Percentiles rank a stretch among this genome's conserved stretches.
Evolutionary conservation across 2,329 filamentous ascomycete genomes (phyloP).

Genomic region (Alternaria tenuissima): DNA sequence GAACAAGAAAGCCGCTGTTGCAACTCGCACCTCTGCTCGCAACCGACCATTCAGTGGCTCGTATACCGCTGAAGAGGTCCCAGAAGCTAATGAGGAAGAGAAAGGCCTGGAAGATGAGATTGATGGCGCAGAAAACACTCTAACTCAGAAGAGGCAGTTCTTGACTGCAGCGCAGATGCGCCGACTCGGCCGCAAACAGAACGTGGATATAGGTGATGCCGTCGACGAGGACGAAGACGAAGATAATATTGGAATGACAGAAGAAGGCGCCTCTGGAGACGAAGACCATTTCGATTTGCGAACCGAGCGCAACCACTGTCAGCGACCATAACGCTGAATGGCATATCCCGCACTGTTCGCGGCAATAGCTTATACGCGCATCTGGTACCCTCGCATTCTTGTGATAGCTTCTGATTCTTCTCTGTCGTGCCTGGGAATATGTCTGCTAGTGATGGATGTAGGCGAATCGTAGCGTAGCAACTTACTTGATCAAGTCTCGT

Average conservation of each 20-base stretch:
- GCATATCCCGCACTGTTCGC: neutral
- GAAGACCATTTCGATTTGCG: neutral
- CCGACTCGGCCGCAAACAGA: neutral
- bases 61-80: neutral
- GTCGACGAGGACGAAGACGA: neutral
- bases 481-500: neutral
- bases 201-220: neutral
- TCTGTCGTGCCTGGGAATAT: neutral
- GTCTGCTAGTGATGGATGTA: neutral
- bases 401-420: neutral
- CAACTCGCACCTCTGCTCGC: slow-evolving; percentile 12
- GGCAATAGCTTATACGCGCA: neutral
- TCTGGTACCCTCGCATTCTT: neutral
- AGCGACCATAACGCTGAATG: neutral
- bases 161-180: neutral
- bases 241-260: neutral
- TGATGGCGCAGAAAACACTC: neutral
- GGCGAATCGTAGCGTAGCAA: neutral
- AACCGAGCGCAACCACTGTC: neutral
- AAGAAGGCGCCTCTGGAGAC: neutral
- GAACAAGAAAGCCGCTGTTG: neutral
- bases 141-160: neutral
- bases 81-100: slow-evolving; percentile 2
- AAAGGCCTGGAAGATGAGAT: neutral
- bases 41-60: neutral